phyloP scores from a whole-genome alignment of 208 protist species.

The Wallacemonas sp. region DNA sequence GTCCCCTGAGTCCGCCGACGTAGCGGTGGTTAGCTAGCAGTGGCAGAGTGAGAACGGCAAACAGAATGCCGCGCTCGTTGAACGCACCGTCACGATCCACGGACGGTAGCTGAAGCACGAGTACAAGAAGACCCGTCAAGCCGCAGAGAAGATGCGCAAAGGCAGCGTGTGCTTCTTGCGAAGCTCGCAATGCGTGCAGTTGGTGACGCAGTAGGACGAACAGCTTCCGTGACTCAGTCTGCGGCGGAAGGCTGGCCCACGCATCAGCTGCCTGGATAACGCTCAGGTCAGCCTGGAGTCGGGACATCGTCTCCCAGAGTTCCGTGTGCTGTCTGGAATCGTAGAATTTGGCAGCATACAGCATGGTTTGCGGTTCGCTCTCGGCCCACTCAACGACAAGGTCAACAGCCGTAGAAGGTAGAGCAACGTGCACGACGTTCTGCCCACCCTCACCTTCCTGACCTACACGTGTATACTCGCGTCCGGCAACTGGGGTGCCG shows the following conservation, averaged over 20 bases:
- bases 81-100: conserved; percentile 59
- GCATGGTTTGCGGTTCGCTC: conserved; percentile 39
- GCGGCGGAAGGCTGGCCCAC: neutral
- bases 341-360: conserved; percentile 62
- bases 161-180: conserved; percentile 22
- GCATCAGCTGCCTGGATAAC: neutral
- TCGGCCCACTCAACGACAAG: conserved; percentile 59
- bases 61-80: conserved; percentile 67
- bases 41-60: conserved; percentile 47
- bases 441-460: neutral
- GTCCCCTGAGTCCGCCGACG: conserved; percentile 25
- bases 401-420: conserved; percentile 34
- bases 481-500: neutral
- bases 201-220: conserved; percentile 43
- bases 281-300: neutral
- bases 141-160: conserved; percentile 20
- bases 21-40: conserved; percentile 40
- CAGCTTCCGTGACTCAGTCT: conserved; percentile 24
- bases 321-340: conserved; percentile 28
- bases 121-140: conserved; percentile 26
- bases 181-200: conserved; percentile 14
- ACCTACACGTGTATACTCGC: too few species aligned
- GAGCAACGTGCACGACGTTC: neutral
- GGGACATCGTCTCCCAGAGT: conserved; percentile 19
- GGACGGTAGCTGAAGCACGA: conserved; percentile 33